phyloP scores from a whole-genome alignment of 306 rosid genomes.

The Cyamopsis tetragonoloba region DNA sequence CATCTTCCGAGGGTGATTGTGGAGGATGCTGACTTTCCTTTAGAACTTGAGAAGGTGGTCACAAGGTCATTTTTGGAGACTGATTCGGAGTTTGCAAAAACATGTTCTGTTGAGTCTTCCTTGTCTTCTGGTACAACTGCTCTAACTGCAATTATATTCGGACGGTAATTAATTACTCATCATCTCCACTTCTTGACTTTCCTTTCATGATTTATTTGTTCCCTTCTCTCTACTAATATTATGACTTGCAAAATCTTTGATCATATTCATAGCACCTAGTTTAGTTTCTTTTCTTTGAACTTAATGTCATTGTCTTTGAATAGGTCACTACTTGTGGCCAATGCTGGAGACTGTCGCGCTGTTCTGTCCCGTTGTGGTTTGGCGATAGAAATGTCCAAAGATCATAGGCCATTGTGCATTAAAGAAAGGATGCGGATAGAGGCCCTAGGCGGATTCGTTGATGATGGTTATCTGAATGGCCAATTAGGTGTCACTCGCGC shows the following conservation, averaged over 20 bases:
- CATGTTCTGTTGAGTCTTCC: conserved; percentile 57
- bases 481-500: conserved; percentile 83
- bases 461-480: conserved; percentile 75
- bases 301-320: not conserved
- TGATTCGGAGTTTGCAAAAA: conserved; percentile 75
- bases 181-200: not conserved
- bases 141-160: conserved; percentile 85
- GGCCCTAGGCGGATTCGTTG: conserved; percentile 72
- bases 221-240: not conserved
- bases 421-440: conserved; percentile 71
- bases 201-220: not conserved
- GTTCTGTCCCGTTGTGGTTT: conserved; percentile 67
- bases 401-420: conserved; percentile 68
- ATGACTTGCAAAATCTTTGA: not conserved
- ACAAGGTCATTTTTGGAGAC: conserved; percentile 73
- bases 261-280: not conserved
- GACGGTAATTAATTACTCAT: conserved; percentile 63
- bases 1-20: conserved; percentile 80
- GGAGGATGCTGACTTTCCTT: conserved; percentile 85
- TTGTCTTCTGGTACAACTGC: conserved; percentile 93
- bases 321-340: conserved; percentile 94
- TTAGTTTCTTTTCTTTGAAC: not conserved
- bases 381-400: conserved; percentile 79
- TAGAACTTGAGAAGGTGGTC: conserved; percentile 87
- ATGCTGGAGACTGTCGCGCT: conserved; percentile 96